These are phyloP conservation scores for Polytrichum commune DNA, from an alignment of 225 moss, liverwort and hornwort species.

Conservation along the genomic window DNA sequence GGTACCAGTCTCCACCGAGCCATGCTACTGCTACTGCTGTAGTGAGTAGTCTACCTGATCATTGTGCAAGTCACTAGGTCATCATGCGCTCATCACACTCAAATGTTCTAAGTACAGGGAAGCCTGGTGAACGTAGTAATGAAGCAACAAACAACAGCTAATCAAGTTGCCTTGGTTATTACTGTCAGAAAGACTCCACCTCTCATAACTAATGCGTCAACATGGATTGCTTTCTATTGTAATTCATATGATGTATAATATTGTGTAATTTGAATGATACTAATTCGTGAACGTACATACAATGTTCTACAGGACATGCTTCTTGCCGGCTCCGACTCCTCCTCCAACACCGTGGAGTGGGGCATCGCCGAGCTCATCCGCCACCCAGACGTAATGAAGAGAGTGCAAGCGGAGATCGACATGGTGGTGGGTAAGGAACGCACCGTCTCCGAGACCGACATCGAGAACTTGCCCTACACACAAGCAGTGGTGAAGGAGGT, in stretches of 20 bases:
- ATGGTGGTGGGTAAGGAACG: background rate
- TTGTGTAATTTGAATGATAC: background rate
- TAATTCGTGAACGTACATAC: background rate
- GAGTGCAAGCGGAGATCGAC: background rate
- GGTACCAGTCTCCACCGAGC: too few relatives aligned
- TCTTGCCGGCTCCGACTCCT: slow-evolving; percentile 13
- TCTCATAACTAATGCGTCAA: background rate
- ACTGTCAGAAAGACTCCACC: too few relatives aligned
- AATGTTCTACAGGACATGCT: background rate
- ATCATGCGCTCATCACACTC: too few relatives aligned
- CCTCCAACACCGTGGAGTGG: background rate
- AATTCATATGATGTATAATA: background rate
- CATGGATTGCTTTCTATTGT: background rate
- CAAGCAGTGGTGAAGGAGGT: slow-evolving; percentile 40
- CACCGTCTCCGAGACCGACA: slow-evolving; percentile 11
- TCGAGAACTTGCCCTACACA: slow-evolving; percentile 28
- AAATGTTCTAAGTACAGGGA: too few relatives aligned
- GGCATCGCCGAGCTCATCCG: background rate
- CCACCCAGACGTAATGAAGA: background rate
- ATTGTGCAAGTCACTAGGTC: too few relatives aligned
- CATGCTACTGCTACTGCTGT: too few relatives aligned
- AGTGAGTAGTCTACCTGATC: too few relatives aligned
- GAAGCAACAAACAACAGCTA: too few relatives aligned
- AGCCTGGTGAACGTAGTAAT: too few relatives aligned
- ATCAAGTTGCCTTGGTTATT: too few relatives aligned